A percentile compares a stretch with the other conserved stretches of the same genome.
These are phyloP conservation scores for Cryoendolithus antarcticus DNA, from an alignment of 2,329 filamentous ascomycete genomes.

Conservation along the genomic window DNA sequence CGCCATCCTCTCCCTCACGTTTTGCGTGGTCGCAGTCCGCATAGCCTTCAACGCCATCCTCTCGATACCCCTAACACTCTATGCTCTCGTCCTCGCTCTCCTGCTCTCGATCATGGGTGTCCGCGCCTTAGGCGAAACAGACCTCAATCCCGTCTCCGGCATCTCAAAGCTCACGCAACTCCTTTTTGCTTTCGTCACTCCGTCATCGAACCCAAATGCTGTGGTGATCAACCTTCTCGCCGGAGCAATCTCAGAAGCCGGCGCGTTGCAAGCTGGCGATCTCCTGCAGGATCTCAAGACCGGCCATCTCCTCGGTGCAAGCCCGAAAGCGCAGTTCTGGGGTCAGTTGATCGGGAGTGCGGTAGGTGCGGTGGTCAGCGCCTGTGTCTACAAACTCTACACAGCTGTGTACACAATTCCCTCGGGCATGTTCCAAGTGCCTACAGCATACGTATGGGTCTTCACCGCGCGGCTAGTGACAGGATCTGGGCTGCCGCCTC, in stretches of 20 bases:
- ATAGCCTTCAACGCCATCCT: conserved; percentile 74
- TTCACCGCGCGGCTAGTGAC: conserved; percentile 91
- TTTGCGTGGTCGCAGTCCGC: conserved; percentile 74
- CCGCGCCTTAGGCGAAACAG: conserved; percentile 62
- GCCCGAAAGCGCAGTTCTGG: conserved; percentile 91
- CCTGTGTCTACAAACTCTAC: conserved; percentile 80
- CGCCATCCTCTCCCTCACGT: conserved; percentile 59
- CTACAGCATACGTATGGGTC: conserved; percentile 93
- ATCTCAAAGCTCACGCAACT: conserved; percentile 95
- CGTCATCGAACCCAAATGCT: conserved; percentile 64
- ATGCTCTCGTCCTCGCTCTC: conserved; percentile 70
- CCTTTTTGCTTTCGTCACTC: conserved; percentile 83
- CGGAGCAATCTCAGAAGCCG: conserved; percentile 72
- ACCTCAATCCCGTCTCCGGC: conserved; percentile 89
- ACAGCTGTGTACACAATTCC: conserved; percentile 82
- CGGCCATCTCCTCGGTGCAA: conserved; percentile 80
- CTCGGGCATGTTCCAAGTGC: conserved; percentile 80
- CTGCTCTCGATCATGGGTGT: conserved; percentile 53
- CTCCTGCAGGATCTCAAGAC: conserved; percentile 97
- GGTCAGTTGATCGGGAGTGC: conserved; percentile 87
- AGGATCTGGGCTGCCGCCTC: conserved; percentile 71
- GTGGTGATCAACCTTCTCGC: conserved; percentile 94
- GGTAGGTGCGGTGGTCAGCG: conserved; percentile 73
- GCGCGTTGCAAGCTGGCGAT: conserved; percentile 88
- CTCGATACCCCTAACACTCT: conserved; percentile 66